These are phyloP conservation scores for Botryotinia globosa DNA, from an alignment of 2,329 filamentous ascomycete species.

Conservation along the genomic window DNA sequence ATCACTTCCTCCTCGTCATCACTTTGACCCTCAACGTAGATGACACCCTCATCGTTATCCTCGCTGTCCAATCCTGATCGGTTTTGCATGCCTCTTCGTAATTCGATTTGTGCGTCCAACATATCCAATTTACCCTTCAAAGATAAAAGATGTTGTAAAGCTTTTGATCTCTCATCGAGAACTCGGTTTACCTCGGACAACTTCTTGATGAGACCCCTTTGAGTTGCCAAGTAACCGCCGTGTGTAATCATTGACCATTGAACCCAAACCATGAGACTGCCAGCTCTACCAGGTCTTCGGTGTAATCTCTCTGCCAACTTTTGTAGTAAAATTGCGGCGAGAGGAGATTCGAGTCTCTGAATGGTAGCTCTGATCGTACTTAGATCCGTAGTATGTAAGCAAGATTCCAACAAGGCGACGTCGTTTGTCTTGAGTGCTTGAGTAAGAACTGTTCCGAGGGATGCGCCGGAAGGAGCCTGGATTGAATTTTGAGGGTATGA, in stretches of 20 bases:
- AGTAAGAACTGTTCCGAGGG: slow-evolving; percentile 86
- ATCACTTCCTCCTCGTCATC: slow-evolving; percentile 51
- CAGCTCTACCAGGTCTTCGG: slow-evolving; percentile 81
- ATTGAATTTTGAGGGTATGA: slow-evolving; percentile 32
- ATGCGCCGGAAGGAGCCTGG: slow-evolving; percentile 63
- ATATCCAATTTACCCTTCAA: slow-evolving; percentile 96
- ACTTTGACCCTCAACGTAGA: slow-evolving; percentile 78
- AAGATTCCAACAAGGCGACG: slow-evolving; percentile 83
- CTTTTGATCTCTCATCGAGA: slow-evolving; percentile 79
- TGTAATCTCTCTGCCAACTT: slow-evolving; percentile 86
- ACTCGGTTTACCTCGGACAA: slow-evolving; percentile 80
- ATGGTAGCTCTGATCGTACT: slow-evolving; percentile 83
- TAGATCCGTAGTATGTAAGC: slow-evolving; percentile 76
- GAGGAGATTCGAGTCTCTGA: slow-evolving; percentile 79
- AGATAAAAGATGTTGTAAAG: slow-evolving; percentile 76
- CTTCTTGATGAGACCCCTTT: slow-evolving; percentile 77
- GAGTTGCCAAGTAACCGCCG: slow-evolving; percentile 83
- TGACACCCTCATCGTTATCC: slow-evolving; percentile 55
- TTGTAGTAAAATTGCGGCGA: slow-evolving; percentile 75
- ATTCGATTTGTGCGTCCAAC: slow-evolving; percentile 82
- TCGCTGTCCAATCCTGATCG: slow-evolving; percentile 43
- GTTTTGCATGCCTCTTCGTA: slow-evolving; percentile 67
- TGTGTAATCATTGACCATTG: slow-evolving; percentile 93
- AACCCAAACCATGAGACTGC: slow-evolving; percentile 89
- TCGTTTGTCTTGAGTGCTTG: slow-evolving; percentile 94